Evolutionary conservation across 371 early-diverging fungal genomes (phyloP), one percentile per base, ranked within the genome.

Genomic region (Mortierella sp.): DNA sequence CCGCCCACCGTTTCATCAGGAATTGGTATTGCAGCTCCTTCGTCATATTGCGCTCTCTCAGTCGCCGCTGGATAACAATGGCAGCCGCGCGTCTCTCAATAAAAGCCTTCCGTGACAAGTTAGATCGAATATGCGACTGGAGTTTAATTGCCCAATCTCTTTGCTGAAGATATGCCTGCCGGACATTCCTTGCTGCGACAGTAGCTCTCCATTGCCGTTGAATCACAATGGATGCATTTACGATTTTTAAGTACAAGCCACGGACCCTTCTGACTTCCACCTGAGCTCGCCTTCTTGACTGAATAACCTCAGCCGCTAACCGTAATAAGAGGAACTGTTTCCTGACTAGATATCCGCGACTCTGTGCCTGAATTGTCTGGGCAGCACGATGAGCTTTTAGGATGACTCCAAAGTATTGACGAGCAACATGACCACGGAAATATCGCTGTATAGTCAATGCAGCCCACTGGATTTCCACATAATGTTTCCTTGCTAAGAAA

Each of bases 131-230:
- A 1, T 66, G 70, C 14, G 78, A 18, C 26, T 83, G 83, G 9
- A 83, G 9, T 1, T 54, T 40, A 30, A 64, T 40, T 16, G 63
- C 62, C 75, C 67, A 74, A 11, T 58, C 28, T 24, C 65, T 62
- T 32, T 54, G 51, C 60, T 70, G 59, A 24, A 71, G 26, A 47
- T 67, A 74, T 20, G 71, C 64, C 5, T 67, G 67, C 20, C 79
- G 74, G 26, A 61, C 64, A 12, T n/a, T 37, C 16, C 73, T 58
- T 35, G 63, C 77, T 3, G 45, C 61, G 2, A 77, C 30, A 32
- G 55, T 59, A 0, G 83, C 77, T 35, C 78, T 58, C 73, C 78
- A 74, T 6, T 22, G 66, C 37, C 75, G 69, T 32, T 83, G 83
- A 49, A 83, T 68, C 5, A 73, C 43, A 3, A 77, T 37, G 6